Base-by-base conservation (phyloP, 2,329 filamentous ascomycete species). In the Aspergillus proliferans region DNA sequence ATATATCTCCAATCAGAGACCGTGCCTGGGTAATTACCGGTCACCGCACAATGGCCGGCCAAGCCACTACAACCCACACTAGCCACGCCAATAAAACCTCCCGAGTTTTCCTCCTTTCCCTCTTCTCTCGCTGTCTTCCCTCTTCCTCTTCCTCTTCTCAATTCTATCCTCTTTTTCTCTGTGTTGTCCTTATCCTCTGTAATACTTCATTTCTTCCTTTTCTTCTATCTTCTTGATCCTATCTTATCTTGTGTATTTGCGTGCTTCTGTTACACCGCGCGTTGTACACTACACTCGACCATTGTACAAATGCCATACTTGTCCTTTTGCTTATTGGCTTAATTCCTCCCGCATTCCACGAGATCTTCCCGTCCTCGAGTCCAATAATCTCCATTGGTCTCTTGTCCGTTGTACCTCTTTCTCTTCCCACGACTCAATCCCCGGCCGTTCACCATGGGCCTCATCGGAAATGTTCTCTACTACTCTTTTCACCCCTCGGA, bases 401-500 rank as follows among this genome's bases (percentile, higher is more conserved):
- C 34, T 38, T 38, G 34, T 30, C 3, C 4, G 10, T 30, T 30
- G 26, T 30, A 30, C 26, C 26, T 7, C 18, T 36, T 18, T 19
- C 18, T n/a, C 9, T 38, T 18, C n/a, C 9, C 26, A 9, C 26
- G 26, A 38, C 6, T n/a, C 34, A n/a, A 38, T 18, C 6, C 38
- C 4, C 6, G n/a, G 9, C 26, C 26, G 7, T 22, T 50, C 64
- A 67, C 43, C 43, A 73, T 74, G 71, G 66, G 67, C 56, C 54
- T 66, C 58, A 58, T 72, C 48, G 65, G 70, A 48, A 76, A 82
- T 59, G 69, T 83, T 51, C 64, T 87, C 54, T 93, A 92, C 75
- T 87, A 84, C 62, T 70, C 84, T 50, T 73, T 87, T 57, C 90
- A 94, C 71, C 86, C 88, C 33, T 78, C 78, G 58, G 80, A 95